Evolutionary conservation across 495 filamentous ascomycete species (phyloP), one percentile per base, ranked within the genome.

Genomic region (Lepidopterella palustris): DNA sequence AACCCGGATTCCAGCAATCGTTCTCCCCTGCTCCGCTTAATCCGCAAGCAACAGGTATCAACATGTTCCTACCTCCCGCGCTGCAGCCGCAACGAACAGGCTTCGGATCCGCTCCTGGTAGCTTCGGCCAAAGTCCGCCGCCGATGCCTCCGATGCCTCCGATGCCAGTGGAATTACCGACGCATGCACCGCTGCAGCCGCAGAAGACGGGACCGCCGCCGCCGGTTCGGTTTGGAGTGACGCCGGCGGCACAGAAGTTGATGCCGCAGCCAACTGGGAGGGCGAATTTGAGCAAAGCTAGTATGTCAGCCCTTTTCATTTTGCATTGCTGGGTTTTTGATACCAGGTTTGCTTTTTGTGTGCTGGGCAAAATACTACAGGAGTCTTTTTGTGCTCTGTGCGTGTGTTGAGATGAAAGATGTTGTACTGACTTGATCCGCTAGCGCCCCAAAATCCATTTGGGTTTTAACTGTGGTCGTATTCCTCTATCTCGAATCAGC

Each of bases 151-250:
- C 64, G 18, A 72, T 77, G 45, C 79, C 76, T 1, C 68, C 76
- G 0, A 72, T 78, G n/a, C 72, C 76, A n/a, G n/a, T n/a, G 18
- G 76, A 83, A 58, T 77, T 78, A 54, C 77, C 76, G 5, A 84
- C 75, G 2, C 11, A 9, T 20, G 69, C 76, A 39, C 70, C 77
- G 6, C 85, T 98, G 57, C 72, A 84, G 49, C 85, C 93, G 29
- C 93, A 98, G 72, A 87, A 91, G 78, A 98, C 93, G 2, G 93
- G 93, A 0, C 95, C 93, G n/a, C 76, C 93, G 29, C 93, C 93
- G 28, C 84, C 90, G 18, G 82, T 98, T 20, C 79, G 90, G 61
- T 98, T 98, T 67, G 93, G 93, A 23, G 86, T 96, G 47, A 76
- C 79, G 62, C 74, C 74, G 20, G 84, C 82, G 9, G 72, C 79